phyloP scores from a whole-genome alignment of 1,284 basidiomycete genomes.

The Amylostereum chailletii region DNA sequence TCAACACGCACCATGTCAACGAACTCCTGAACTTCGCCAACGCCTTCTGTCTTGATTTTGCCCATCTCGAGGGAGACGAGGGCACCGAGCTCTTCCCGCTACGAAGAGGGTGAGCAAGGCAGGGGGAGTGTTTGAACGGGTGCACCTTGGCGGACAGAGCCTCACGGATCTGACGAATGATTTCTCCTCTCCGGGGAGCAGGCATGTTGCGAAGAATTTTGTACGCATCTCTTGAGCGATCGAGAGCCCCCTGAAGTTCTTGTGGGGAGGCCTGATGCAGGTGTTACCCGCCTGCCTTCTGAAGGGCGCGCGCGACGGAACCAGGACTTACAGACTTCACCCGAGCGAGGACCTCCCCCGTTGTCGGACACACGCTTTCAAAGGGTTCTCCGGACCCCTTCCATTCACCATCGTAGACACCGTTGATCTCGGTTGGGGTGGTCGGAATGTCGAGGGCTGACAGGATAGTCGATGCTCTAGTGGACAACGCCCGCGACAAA shows the following conservation, averaged over 20 bases:
- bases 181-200: conserved; percentile 81
- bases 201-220: conserved; percentile 67
- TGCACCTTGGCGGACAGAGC: conserved; percentile 72
- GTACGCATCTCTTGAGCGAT: conserved; percentile 66
- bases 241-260: conserved; percentile 60
- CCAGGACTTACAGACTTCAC: conserved; percentile 46
- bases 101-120: conserved; percentile 7
- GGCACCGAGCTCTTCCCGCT: conserved; percentile 79
- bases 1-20: conserved; percentile 72
- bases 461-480: conserved; percentile 56
- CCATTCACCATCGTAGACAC: conserved; percentile 77
- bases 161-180: conserved; percentile 81
- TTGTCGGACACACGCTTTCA: conserved; percentile 65
- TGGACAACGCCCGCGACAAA: conserved; percentile 33
- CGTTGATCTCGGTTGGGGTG: conserved; percentile 42
- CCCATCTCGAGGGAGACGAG: conserved; percentile 90
- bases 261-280: conserved; percentile 46
- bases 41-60: conserved; percentile 89
- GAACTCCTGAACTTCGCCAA: conserved; percentile 92
- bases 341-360: conserved; percentile 64
- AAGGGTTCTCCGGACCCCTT: conserved; percentile 64
- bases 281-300: neutral
- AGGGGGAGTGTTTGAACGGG: neutral
- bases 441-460: conserved; percentile 51
- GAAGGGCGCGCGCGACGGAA: neutral